Conservation (phyloP, 805 yeast genomes). For the Candida vartiovaarae region DNA sequence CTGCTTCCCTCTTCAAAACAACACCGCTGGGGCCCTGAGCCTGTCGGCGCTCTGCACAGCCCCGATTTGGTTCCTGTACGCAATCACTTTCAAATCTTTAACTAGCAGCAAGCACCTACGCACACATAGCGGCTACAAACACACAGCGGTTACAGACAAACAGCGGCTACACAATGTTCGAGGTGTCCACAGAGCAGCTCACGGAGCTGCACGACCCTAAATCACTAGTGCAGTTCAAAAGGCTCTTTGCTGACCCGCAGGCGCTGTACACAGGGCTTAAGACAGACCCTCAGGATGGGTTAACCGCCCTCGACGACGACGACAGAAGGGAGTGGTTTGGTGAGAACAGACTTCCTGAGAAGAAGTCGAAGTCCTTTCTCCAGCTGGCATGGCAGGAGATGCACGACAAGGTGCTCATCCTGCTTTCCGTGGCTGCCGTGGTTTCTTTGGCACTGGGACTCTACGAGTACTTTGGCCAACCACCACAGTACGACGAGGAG, state of each 20-base stretch:
- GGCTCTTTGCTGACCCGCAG: constrained; percentile 9
- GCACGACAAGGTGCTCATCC: constrained; percentile 83
- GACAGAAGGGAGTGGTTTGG: constrained; percentile 52
- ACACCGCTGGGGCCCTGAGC: too few relatives aligned
- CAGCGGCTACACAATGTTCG: not conserved
- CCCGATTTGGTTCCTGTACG: too few relatives aligned
- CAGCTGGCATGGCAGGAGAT: constrained; percentile 72
- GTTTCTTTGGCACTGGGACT: constrained; percentile 86
- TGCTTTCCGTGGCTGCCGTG: constrained; percentile 79
- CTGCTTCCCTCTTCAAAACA: too few relatives aligned
- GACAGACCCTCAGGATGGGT: constrained; percentile 36
- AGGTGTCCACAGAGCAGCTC: constrained; percentile 28
- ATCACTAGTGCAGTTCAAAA: constrained; percentile 31
- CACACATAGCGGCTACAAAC: too few relatives aligned
- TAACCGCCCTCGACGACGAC: constrained; percentile 28
- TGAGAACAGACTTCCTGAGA: constrained; percentile 63
- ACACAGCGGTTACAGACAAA: not conserved
- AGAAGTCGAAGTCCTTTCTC: constrained; percentile 61
- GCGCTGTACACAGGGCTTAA: constrained; percentile 26
- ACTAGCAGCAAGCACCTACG: too few relatives aligned
- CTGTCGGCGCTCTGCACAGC: too few relatives aligned
- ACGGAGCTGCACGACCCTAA: constrained; percentile 57
- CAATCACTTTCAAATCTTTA: too few relatives aligned
- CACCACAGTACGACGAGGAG: constrained; percentile 66
- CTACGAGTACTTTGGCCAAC: constrained; percentile 87